Base-by-base conservation (phyloP, 306 rosid species). In the Vigna unguiculata region DNA sequence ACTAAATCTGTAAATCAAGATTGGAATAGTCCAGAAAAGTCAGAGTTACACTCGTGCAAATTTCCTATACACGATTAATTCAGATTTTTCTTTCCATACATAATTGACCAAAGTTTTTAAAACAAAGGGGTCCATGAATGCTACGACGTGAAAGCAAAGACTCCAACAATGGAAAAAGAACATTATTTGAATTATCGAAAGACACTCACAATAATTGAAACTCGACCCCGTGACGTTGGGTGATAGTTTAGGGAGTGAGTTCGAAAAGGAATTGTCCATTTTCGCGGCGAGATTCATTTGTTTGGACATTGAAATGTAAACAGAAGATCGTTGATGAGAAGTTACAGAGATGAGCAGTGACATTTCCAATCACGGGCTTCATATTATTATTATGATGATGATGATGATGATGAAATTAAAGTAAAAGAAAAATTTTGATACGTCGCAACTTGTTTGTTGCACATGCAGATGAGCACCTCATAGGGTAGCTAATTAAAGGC, bases 21-120 rank as follows among this genome's bases (percentile, higher is more conserved):
- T 61, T 71, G 38, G 40, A 78, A 55, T 69, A 70, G 61, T 36
- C 69, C 48, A 15, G 19, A 17, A 38, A 79, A 71, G 84, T 86
- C 84, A 81, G 78, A 51, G 84, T 78, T 66, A 68, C 81, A 46
- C 85, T 84, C 87, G 86, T 86, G 90, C 90, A 71, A 71, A 43
- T 25, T 77, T 70, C 34, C 71, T 58, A 28, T 28, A 58, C 4
- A 25, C 3, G 48, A 43, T 43, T 43, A 43, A 43, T 43, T 12
- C 40, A 58, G 64, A 41, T 47, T 25, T 51, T 61, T 12, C 7
- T 58, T 58, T 58, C 40, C 10, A 55, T 24, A 58, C 19, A 34
- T 54, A 67, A 49, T 76, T 80, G 65, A 63, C 59, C 5, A 36
- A 71, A 28, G n/a, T 14, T 30, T 30, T 69, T 46, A 32, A 69